Percentiles rank a stretch among this genome's conserved stretches.
Conservation (phyloP, 805 yeast genomes). For the Spathaspora boniae region DNA sequence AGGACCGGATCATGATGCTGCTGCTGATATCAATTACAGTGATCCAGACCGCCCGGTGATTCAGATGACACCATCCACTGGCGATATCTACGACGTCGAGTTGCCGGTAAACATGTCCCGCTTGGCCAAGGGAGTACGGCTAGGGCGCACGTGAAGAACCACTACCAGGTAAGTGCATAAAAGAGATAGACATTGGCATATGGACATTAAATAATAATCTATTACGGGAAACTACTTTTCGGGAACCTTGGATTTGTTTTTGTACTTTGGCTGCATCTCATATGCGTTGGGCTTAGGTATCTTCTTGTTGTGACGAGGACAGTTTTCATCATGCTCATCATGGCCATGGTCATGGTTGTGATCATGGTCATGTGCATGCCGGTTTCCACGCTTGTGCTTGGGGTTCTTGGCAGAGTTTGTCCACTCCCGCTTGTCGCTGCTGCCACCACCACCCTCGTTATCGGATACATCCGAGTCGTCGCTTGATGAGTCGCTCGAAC, state of each 20-base stretch:
- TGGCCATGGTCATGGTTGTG: too few species aligned
- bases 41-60: too few species aligned
- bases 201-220: too few species aligned
- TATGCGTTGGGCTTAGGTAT: slow-evolving; percentile 68
- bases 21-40: too few species aligned
- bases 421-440: slow-evolving; percentile 11
- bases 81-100: slow-evolving; percentile 2
- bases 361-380: too few species aligned
- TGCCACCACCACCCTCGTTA: slow-evolving; percentile 10
- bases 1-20: neutral
- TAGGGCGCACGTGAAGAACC: slow-evolving; percentile 1
- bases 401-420: slow-evolving; percentile 9
- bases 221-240: too few species aligned
- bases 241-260: slow-evolving; percentile 12
- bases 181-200: slow-evolving; percentile 4
- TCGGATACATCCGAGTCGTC: slow-evolving; percentile 17
- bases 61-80: too few species aligned
- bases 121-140: slow-evolving; percentile 8
- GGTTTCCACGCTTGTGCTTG: slow-evolving; percentile 8
- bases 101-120: slow-evolving; percentile 7
- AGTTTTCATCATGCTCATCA: slow-evolving; percentile 14
- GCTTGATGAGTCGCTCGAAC: slow-evolving; percentile 32
- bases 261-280: slow-evolving; percentile 76
- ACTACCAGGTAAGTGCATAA: too few species aligned
- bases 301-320: slow-evolving; percentile 9